Evolutionary conservation across 352 stramenopile genomes (phyloP).

Genomic region (Phytopythium chamaehyphon): DNA sequence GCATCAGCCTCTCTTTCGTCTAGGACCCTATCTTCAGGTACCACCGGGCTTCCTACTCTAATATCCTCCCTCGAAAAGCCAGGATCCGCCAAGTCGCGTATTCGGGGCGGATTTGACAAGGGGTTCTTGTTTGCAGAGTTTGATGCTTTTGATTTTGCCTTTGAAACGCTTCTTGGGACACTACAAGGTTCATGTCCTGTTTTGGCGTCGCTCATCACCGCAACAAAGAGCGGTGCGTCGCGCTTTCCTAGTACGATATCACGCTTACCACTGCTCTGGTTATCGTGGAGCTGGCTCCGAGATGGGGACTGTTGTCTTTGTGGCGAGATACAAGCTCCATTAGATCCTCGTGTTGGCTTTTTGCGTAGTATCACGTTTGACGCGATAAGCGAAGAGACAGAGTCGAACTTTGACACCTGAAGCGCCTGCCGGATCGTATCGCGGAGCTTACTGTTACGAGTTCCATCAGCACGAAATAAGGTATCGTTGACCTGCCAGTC

Average conservation of each 20-base stretch:
- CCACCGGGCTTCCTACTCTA: background rate
- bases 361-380: conserved; percentile 66
- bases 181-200: conserved; percentile 10
- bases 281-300: conserved; percentile 11
- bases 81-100: conserved; percentile 70
- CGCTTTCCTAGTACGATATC: conserved; percentile 67
- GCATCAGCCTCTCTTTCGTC: background rate
- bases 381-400: conserved; percentile 81
- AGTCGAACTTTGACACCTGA: conserved; percentile 89
- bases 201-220: conserved; percentile 33
- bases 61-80: conserved; percentile 51
- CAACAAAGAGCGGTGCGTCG: conserved; percentile 55
- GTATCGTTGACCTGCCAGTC: conserved; percentile 75
- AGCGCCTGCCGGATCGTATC: conserved; percentile 79
- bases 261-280: conserved; percentile 18
- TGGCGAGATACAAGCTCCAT: too few species aligned
- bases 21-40: background rate
- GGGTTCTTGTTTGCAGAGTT: conserved; percentile 9
- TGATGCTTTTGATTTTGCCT: conserved; percentile 9
- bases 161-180: conserved; percentile 15
- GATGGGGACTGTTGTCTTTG: conserved; percentile 3
- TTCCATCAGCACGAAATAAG: conserved; percentile 86
- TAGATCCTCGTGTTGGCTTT: conserved; percentile 16
- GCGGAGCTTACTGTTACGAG: conserved; percentile 67
- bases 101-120: conserved; percentile 35